A percentile compares a stretch with the other conserved stretches of the same genome.
Evolutionary conservation across 495 filamentous ascomycete species (phyloP).

Genomic region (Penicillium manginii): DNA sequence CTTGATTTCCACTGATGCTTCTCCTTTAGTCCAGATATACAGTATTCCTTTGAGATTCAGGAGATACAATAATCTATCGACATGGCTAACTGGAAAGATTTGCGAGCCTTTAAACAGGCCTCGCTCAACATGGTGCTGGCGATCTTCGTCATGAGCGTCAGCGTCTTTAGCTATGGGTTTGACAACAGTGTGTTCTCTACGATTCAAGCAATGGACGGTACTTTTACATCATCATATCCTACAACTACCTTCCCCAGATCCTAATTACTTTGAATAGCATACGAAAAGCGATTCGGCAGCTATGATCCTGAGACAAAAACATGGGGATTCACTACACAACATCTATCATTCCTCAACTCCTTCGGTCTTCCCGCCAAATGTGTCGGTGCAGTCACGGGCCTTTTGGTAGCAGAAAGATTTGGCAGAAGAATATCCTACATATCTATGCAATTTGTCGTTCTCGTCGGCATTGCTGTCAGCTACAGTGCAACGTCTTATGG

Average conservation of each 20-base stretch:
- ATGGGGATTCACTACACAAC: slow-evolving; percentile 4
- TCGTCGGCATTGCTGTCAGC: slow-evolving; percentile 12
- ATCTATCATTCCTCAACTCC: slow-evolving; percentile 1
- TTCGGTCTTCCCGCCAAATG: slow-evolving; percentile 9
- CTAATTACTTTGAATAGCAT: neutral
- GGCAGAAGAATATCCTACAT: slow-evolving; percentile 8
- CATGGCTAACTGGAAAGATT: slow-evolving; percentile 1
- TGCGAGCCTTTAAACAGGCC: neutral
- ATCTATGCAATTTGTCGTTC: slow-evolving; percentile 9
- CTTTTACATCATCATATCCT: neutral
- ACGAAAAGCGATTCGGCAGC: slow-evolving; percentile 1
- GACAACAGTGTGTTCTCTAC: slow-evolving; percentile 12
- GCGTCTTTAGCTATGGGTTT: slow-evolving; percentile 12
- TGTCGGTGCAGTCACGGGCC: neutral
- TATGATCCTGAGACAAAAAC: slow-evolving; percentile 1
- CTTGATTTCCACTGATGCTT: neutral
- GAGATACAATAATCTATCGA: neutral
- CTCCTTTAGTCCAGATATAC: neutral
- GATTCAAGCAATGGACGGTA: slow-evolving; percentile 12
- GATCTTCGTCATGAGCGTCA: slow-evolving; percentile 8
- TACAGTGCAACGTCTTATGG: slow-evolving; percentile 5
- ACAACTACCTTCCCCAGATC: too few relatives aligned
- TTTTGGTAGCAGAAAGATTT: slow-evolving; percentile 5
- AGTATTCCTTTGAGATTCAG: neutral
- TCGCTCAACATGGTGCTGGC: slow-evolving; percentile 4